Evolutionary conservation across 1,284 basidiomycete genomes (phyloP), one percentile per base, ranked within the genome.

Genomic region (Ustilago lituana): DNA sequence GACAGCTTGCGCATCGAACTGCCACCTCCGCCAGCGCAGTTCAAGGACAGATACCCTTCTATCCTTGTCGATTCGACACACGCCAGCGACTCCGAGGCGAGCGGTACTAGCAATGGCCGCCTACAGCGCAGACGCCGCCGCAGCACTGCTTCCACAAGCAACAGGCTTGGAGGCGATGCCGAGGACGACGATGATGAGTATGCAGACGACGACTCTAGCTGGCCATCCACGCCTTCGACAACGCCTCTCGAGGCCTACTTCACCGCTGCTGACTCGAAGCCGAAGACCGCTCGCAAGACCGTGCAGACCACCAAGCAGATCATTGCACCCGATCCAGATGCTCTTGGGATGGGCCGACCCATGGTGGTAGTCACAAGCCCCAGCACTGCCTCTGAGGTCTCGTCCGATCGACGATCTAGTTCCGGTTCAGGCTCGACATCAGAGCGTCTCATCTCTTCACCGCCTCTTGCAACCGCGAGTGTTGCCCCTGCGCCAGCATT

Each of bases 321-420:
- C 41, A 52, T 69, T 10, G 32, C 56, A 5, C 47, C 60, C 3
- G 45, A 31, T 27, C 20, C 51, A 12, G 39, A 46, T 26, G 32
- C 45, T 14, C 56, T 56, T 2, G 60, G 60, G 2, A 69, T 69
- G 66, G 60, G 60, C 14, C 38, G 59, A 22, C 66, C 66, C 4
- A 69, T 64, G 60, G 66, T 69, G 2, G 66, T 69, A 7, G 66
- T 69, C 5, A 69, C 66, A 2, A 69, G 66, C 27, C 66, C 66
- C 9, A 63, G 60, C 36, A 69, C 60, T 5, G 66, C 56, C 1
- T 59, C 55, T 2, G 66, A 69, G 15, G 66, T 69, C 12, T 69
- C 66, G 12, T 69, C 66, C 1, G 66, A 56, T 20, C 59, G 51
- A 38, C 48, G 58, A 23, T 67, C 58, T 11, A 67, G 58, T 20